These are phyloP conservation scores for Straminergon stramineum DNA, from an alignment of 225 moss, liverwort and hornwort species.

Conservation along the genomic window DNA sequence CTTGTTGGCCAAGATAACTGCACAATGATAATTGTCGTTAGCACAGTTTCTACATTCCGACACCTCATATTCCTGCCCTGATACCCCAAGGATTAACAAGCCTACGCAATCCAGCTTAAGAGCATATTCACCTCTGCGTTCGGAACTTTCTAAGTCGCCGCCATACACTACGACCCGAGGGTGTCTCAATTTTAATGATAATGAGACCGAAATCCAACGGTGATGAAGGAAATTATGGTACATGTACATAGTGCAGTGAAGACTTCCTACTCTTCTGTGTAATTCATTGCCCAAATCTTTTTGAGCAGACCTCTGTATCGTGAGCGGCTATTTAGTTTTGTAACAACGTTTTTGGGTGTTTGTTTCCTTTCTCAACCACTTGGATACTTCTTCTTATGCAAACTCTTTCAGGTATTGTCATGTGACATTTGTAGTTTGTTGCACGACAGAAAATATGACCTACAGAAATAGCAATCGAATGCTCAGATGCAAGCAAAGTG, in stretches of 20 bases:
- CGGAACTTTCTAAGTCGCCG: too few species aligned
- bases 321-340: neutral
- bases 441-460: neutral
- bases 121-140: neutral
- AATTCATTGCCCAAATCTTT: neutral
- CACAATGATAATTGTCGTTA: neutral
- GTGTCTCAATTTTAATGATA: neutral
- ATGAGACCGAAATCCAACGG: too few species aligned
- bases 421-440: too few species aligned
- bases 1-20: conserved; percentile 20
- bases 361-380: neutral
- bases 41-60: too few species aligned
- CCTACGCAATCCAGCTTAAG: too few species aligned
- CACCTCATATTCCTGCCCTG: too few species aligned
- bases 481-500: too few species aligned
- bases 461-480: too few species aligned
- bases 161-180: too few species aligned
- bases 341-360: neutral
- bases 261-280: too few species aligned
- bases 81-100: too few species aligned
- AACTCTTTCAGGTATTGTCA: neutral
- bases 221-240: neutral
- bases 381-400: rapidly evolving
- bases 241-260: neutral
- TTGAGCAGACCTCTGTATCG: neutral